Base-by-base conservation (phyloP, 192 early-diverging fungal genomes). In the Linnemannia exigua region DNA sequence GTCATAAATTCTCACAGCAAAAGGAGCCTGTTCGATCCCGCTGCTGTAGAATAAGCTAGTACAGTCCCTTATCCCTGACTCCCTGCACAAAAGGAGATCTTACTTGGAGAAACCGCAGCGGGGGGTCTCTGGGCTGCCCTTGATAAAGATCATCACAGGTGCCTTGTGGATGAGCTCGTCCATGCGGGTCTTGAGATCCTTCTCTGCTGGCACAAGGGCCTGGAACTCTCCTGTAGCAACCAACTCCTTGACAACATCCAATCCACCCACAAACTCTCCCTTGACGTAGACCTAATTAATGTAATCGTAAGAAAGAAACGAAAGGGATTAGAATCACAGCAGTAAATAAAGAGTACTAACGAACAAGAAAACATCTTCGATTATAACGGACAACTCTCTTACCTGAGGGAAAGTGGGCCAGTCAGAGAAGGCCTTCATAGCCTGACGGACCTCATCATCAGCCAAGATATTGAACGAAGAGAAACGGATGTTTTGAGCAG, bases 351-450 rank as follows among this genome's bases (percentile, higher is more conserved):
- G 11, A 96, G 96, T 79, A 94, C 94, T 19, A 97, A 97, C 19
- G 96, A 96, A 96, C 96, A 98, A 75, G 93, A 44, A 44, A 9
- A 44, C 41, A 9, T 9, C 41, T 44, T 44, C 5, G 88, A n/a
- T 90, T 87, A 61, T 80, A 44, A 31, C 1, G 4, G 44, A 5
- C 67, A 28, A 50, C 20, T 14, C 11, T 5, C 35, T 19, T 82
- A 89, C 88, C 88, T 99, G 98, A 33, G 98, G 98, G 87, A 95
- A 96, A 31, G 98, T 99, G 16, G 97, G 98, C 98, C 98, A 99
- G 77, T 96, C 92, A 19, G 93, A 91, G 50, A 89, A 85, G 41
- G 77, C 16, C 89, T 97, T 97, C 88, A 97, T 96, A 80, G 96
- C 98, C 76, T 94, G 92, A 74, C 97, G 94, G 74, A 99, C 92